Evolutionary conservation across 1,139 yeast genomes (phyloP), one percentile per base, ranked within the genome.

Genomic region (Blastobotrys persicus): DNA sequence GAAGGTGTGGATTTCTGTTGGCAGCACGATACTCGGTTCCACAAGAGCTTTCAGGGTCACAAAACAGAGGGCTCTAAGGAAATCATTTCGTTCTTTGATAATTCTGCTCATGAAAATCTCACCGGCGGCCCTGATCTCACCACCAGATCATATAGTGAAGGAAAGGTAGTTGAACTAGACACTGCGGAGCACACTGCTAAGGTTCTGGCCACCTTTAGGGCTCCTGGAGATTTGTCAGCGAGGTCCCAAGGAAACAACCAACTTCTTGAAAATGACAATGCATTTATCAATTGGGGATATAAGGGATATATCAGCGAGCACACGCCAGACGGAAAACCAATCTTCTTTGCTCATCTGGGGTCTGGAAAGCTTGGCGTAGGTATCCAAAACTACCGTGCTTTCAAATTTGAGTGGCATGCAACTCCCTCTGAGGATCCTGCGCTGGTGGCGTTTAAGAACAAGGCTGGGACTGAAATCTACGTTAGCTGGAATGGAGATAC

Each of bases 401-500:
- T 70, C 61, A 69, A 67, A 54, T 67, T 51, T 49, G 63, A 66
- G 34, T 72, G 75, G 75, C 64, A 60, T 9, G 75, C 74, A 2
- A 48, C 48, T 34, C 73, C 75, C 11, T 51, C 57, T 18, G 74
- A 72, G 48, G 61, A 59, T 5, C 67, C 69, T 49, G 73, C 75
- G 1, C 57, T 68, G 3, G 52, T 43, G 2, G 40, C 51, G 1
- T 42, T 46, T 38, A 46, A 52, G 20, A 59, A 58, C 18, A 50
- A 51, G 7, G 59, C 59, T 2, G 52, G 58, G 12, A 59, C 68
- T 3, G 54, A 52, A 23, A 49, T 70, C 4, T 69, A 66, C 47
- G 69, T 70, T 34, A 66, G 71, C 44, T 71, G 74, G 75, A 71
- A 71, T 55, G 75, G 75, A 13, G 75, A 70, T 49, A 71, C 75